Conservation (phyloP, 2,329 filamentous ascomycete genomes). For the Lasiodiplodia citricola region DNA sequence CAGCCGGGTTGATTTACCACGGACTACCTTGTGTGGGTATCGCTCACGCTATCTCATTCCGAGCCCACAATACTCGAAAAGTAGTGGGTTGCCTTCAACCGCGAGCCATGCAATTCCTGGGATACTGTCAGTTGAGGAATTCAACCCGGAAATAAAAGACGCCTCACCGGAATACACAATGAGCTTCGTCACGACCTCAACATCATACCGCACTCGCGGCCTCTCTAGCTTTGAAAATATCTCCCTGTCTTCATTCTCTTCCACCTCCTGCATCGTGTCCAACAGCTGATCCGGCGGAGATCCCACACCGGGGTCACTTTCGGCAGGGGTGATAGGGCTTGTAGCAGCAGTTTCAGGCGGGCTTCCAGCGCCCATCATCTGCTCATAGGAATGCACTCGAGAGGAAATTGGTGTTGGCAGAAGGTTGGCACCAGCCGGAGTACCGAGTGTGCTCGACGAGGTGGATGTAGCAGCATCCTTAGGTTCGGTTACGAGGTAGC, state of each 20-base stretch:
- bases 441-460: constrained; percentile 34
- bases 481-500: constrained; percentile 27
- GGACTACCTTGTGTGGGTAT: background rate
- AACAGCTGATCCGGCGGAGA: constrained; percentile 12
- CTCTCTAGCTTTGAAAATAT: constrained; percentile 85
- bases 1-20: background rate
- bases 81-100: constrained; percentile 73
- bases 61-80: constrained; percentile 69
- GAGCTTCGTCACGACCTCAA: constrained; percentile 97
- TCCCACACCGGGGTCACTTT: constrained; percentile 33
- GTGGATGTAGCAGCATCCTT: constrained; percentile 33
- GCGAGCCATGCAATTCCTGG: constrained; percentile 83
- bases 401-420: constrained; percentile 54
- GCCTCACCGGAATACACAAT: constrained; percentile 83
- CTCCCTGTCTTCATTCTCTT: constrained; percentile 57
- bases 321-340: constrained; percentile 24
- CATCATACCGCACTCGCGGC: constrained; percentile 91
- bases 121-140: background rate
- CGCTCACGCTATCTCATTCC: constrained; percentile 32
- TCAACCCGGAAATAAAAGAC: too few relatives aligned
- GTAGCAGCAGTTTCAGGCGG: constrained; percentile 39
- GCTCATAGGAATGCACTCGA: constrained; percentile 68
- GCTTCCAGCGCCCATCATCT: constrained; percentile 72
- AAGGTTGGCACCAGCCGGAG: constrained; percentile 50
- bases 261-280: constrained; percentile 32